Evolutionary conservation across 805 yeast genomes (phyloP), one percentile per base, ranked within the genome.

Genomic region (Candida argentea): DNA sequence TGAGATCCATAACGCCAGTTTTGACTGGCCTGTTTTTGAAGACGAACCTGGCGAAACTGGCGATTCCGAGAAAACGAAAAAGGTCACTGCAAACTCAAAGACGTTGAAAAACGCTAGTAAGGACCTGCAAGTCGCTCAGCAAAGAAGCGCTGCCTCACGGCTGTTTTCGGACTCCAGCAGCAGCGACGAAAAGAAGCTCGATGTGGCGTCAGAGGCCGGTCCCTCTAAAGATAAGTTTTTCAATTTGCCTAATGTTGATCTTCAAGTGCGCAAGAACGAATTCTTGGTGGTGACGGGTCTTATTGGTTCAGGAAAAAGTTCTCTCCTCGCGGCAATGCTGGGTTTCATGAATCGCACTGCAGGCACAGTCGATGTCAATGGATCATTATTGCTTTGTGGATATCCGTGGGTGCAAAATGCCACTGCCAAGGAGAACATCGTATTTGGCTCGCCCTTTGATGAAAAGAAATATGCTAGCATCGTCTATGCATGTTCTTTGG

Each of bases 391-490:
- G 18, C 44, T 71, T 42, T 41, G 67, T 68, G 82, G 87, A 13
- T 67, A 68, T 24, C 89, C 87, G 11, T 84, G 94, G 94, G 72
- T 84, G 23, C 87, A 80, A 43, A 84, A 83, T 52, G 73, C 81
- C 2, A 78, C 93, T 0, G 74, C 84, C 16, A 68, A 70, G 43
- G 85, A 79, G 11, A 83, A 83, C 44, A 81, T 83, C 30, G 28
- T 65, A 9, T 84, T 83, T 54, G 94, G 94, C 2, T 35, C 46
- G 12, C 66, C 67, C 11, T 73, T 47, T 32, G 71, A 76, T 31
- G 55, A 62, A 28, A 44, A 52, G 2, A 65, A 57, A 35, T 83
- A 83, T 45, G 44, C 65, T 5, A 51, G 54, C 10, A 69, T 82
- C 5, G 47, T 84, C 9, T 53, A 63, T 21, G 78, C 78, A 1